Base-by-base conservation (phyloP, 106 monocot genomes). In the Triglochin maritima region DNA sequence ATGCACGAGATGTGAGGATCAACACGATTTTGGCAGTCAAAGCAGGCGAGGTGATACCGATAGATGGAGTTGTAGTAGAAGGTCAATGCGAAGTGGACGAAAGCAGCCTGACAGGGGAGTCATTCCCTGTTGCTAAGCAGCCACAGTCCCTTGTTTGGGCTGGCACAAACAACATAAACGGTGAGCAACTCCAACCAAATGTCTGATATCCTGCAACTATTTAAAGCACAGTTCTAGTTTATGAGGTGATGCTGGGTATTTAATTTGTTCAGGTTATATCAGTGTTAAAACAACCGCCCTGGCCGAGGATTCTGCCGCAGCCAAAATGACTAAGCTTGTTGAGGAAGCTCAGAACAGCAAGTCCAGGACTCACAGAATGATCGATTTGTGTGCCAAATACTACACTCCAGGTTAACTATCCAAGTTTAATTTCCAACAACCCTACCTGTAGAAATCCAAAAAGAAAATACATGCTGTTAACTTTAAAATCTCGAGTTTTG, bases 271-370 rank as follows among this genome's bases (percentile, higher is more conserved):
- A 96, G 96, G 96, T 44, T 92, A 98, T 46, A 81, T 92, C 62
- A 84, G 70, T 76, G 86, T 98, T 65, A 84, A 79, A 68, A 98
- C 96, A 10, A 86, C 96, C 47, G 96, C 96, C 15, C 69, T 88
- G 74, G 88, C 96, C 44, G 88, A 98, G 69, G 46, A 98, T 65
- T 98, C 96, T 17, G 88, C 96, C 2, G 92, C 92, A 7, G 85
- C 91, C 13, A 98, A 76, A 79, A 91, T 98, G 96, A 80, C 79
- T n/a, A 88, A 80, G 64, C 76, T 98, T 8, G 92, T 98, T 10
- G 96, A 98, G 79, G 96, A 98, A 69, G 92, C 92, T n/a, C 96
- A 98, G 69, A 91, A 84, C 63, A 88, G 65, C 62, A 85, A 86
- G 74, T 92, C 92, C 29, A 82, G 68, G 43, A 98, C 88, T 4